Percentiles rank a stretch among this genome's conserved stretches.
Evolutionary conservation across 495 filamentous ascomycete species (phyloP).

Genomic region (Symbiotaphrina buchneri): DNA sequence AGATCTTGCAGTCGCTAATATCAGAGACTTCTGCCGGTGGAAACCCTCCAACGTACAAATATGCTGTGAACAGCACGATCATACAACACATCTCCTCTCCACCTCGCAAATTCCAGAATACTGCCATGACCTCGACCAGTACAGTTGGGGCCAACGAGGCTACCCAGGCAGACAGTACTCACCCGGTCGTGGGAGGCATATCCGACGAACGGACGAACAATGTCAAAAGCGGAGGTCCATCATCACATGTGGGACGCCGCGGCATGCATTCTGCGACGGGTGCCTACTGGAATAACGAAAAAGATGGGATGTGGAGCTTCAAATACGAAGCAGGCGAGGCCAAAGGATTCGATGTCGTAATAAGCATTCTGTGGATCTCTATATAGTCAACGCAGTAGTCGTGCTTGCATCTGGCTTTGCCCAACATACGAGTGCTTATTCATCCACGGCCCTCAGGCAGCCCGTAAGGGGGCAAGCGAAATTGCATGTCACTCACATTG

Average conservation of each 20-base stretch:
- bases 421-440: neutral
- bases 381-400: conserved; percentile 25
- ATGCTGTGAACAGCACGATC: conserved; percentile 90
- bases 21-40: conserved; percentile 38
- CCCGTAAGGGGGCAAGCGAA: neutral
- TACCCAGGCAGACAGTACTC: neutral
- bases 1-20: conserved; percentile 67
- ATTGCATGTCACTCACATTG: neutral
- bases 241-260: conserved; percentile 36
- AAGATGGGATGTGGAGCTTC: conserved; percentile 93
- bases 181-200: neutral
- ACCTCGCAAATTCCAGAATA: neutral
- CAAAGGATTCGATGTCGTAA: conserved; percentile 77
- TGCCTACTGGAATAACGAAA: conserved; percentile 94
- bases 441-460: neutral
- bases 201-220: neutral
- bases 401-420: conserved; percentile 11
- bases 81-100: conserved; percentile 58
- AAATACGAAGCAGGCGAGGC: conserved; percentile 73
- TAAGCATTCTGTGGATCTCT: conserved; percentile 76
- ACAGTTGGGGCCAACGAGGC: neutral
- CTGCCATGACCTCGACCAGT: neutral
- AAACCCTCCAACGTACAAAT: conserved; percentile 45
- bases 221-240: neutral
- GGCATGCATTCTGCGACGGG: conserved; percentile 93